Evolutionary conservation across 2,329 filamentous ascomycete genomes (phyloP), one percentile per base, ranked within the genome.

Genomic region (Didymella exigua): DNA sequence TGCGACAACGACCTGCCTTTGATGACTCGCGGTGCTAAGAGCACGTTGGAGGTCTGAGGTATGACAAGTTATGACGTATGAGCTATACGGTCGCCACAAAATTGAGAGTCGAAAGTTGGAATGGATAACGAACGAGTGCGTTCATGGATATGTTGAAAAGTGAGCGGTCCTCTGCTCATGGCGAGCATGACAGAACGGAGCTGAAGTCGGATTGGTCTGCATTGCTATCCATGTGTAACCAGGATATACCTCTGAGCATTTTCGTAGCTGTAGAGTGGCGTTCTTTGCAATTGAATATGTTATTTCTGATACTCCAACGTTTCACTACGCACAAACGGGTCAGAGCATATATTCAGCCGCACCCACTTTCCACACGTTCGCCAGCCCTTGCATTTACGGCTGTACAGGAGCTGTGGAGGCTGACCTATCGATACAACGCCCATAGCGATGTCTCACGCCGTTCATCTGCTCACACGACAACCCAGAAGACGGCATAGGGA

Each of bases 21-120:
- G 47, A 54, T 41, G 33, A 36, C 33, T 37, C 41, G 38, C 45
- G 46, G 51, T 49, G 59, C 57, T 61, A 59, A 24, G 48, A 16
- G 54, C 24, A 31, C 44, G 54, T 46, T 55, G 56, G 56, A 45
- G 60, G 57, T 54, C 47, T 48, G 45, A 49, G 59, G 59, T 61
- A 64, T 49, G 49, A 60, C 58, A 61, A 60, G 58, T 47, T 57
- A 68, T 62, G 62, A 66, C 41, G 60, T 62, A 68, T 58, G 63
- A 56, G 30, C 30, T 40, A 51, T 56, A 56, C 54, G 54, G 54
- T 56, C 54, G 54, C 42, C 43, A 56, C 43, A 43, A 43, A 38
- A 56, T 38, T 51, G 37, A 47, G 42, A 19, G 16, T 13, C 16
- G 37, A 46, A 19, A n/a, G 29, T 21, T 41, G 46, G 29, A 31